Base-by-base conservation (phyloP, 768 basidiomycete genomes). In the Pleurotus ostreatus region DNA sequence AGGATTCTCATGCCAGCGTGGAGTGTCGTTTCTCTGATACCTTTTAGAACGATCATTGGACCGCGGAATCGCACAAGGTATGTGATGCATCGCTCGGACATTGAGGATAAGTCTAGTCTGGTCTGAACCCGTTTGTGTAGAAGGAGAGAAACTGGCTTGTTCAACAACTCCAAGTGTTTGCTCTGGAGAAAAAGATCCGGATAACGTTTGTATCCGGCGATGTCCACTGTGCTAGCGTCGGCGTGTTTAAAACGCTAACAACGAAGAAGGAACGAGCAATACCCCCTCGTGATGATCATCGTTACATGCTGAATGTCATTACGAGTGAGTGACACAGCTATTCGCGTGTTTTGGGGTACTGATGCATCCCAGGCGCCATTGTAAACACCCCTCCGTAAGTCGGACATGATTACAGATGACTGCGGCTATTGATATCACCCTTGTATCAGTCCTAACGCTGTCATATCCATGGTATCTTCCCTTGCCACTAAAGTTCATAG, bases 131-230 rank as follows among this genome's bases (percentile, higher is more conserved):
- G 16, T 26, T 3, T 15, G 18, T 57, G 57, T 71, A 97, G 88
- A 79, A 79, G 72, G 97, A 98, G 70, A 86, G 96, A 54, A 98
- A 98, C 68, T 86, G 83, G 85, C 75, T 98, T 22, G 80, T 98
- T 44, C 77, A 85, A 60, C 80, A 88, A 65, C 77, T 92, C 60
- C 96, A 98, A 68, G 73, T 77, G 18, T 77, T 92, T 59, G 88
- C 94, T 0, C 68, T 72, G 44, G 68, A 71, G 47, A 84, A 82
- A 68, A 76, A 79, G 23, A 68, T 88, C 26, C 83, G 97, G 23
- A 77, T 99, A n/a, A 81, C 86, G 0, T 94, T 95, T 70, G 65
- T 98, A 15, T 88, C 88, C 0, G 97, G 97, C 3, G 95, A 99
- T 67, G 96, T 98, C 12, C 96, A 98, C 66, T 90, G 90, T 62